Evolutionary conservation across 345 rosid genomes (phyloP), one percentile per base, ranked within the genome.

Genomic region (Dipteronia sinensis): DNA sequence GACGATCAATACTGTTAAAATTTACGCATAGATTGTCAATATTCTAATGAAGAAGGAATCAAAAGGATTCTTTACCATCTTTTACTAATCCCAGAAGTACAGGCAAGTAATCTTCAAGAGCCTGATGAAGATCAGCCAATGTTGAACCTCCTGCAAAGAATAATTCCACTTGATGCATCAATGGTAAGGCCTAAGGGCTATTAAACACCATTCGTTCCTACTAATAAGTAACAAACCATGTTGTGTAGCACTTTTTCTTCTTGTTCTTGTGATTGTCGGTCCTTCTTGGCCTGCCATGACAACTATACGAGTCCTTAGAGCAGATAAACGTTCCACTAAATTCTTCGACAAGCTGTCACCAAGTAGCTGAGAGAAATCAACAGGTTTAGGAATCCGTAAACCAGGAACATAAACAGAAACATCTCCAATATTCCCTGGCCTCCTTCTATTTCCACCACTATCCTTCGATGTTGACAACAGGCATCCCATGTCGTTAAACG

Each of bases 281-380:
- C 90, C 98, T 90, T 97, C 98, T 88, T 97, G 99, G 58, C 89
- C 90, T 59, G 98, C 99, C 98, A 97, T 97, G 76, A 94, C 97
- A 56, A 97, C 98, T 46, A 97, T 89, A 68, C 98, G 98, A 58
- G 95, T 92, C 88, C 98, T 88, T 69, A 94, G 82, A 74, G 98
- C 98, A 71, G 95, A 84, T 78, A 97, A 82, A 62, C 94, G 92
- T 80, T 94, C 98, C 3, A 89, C 88, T 81, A 91, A 82, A 84
- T 76, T 86, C 88, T 86, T 92, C 3, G 98, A 88, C 86, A 97
- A 76, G 67, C 84, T 89, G 76, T 85, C 91, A 55, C 93, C 94
- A 34, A 97, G 88, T 19, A 92, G 78, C 72, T 82, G 89, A 67
- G 91, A 90, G 80, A 97, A 90, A 83, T 97, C 98, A 55, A 89